These are phyloP conservation scores for Omphalotus olearius DNA, from an alignment of 1,284 basidiomycete species.

Conservation along the genomic window DNA sequence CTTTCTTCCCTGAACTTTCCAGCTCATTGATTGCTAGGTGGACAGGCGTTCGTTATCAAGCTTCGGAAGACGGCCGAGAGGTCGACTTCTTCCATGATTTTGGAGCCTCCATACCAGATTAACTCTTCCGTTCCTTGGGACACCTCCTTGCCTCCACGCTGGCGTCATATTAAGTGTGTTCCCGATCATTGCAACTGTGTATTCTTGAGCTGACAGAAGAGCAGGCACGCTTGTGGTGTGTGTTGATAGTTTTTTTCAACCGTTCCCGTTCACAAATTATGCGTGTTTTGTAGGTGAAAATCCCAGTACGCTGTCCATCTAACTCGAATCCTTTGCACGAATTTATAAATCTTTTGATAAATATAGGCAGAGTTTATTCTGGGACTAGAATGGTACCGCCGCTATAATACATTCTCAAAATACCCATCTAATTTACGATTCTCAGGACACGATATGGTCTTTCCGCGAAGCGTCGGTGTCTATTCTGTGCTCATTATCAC, in stretches of 20 bases:
- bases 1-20: not conserved
- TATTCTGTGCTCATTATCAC: not conserved
- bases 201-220: not conserved
- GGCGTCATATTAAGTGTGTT: slow-evolving; percentile 61
- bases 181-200: not conserved
- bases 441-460: slow-evolving; percentile 4
- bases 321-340: not conserved
- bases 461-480: slow-evolving; percentile 24
- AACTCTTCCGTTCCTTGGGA: slow-evolving; percentile 34
- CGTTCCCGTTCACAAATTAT: not conserved
- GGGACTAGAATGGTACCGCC: slow-evolving; percentile 28
- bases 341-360: not conserved
- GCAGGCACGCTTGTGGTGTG: slow-evolving; percentile 37
- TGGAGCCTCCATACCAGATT: slow-evolving; percentile 52
- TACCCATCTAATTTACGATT: not conserved
- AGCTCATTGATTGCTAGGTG: slow-evolving; percentile 30
- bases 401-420: not conserved
- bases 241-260: slow-evolving; percentile 7
- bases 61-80: slow-evolving; percentile 49
- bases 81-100: slow-evolving; percentile 50
- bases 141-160: slow-evolving; percentile 37
- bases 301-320: slow-evolving; percentile 28
- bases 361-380: slow-evolving; percentile 32
- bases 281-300: slow-evolving; percentile 32
- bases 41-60: slow-evolving; percentile 68